Evolutionary conservation across 331 rosid genomes (phyloP).

Genomic region (Dryas integrifolia): DNA sequence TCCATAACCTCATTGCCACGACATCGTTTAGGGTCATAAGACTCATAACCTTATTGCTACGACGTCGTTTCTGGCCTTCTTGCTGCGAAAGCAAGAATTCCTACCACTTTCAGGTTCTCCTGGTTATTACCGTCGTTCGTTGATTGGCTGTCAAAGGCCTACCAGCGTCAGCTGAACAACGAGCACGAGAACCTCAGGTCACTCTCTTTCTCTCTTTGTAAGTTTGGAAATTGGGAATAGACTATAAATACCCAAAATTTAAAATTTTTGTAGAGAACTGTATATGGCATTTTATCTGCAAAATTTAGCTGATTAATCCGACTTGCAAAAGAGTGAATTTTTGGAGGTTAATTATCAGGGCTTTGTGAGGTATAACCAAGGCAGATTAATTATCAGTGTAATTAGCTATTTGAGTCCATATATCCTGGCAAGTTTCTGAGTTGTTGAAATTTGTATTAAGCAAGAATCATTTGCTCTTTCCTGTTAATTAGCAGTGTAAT

Average conservation of each 20-base stretch:
- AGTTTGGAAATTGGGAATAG: neutral
- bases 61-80: neutral
- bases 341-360: neutral
- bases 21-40: no score
- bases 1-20: no score
- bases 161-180: neutral
- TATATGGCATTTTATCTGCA: neutral
- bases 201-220: neutral
- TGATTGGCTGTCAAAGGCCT: neutral
- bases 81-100: neutral
- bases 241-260: neutral
- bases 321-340: neutral
- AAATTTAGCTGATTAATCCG: neutral
- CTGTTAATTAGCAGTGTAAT: neutral
- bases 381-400: neutral
- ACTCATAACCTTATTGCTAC: neutral
- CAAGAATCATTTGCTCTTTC: neutral
- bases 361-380: neutral
- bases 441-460: neutral
- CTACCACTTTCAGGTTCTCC: neutral
- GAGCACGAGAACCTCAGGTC: constrained; percentile 4
- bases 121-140: neutral
- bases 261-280: neutral
- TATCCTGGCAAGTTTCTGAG: neutral
- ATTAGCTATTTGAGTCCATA: no score